These are phyloP conservation scores for Talaromyces proteolyticus DNA, from an alignment of 495 filamentous ascomycete species.

Conservation along the genomic window DNA sequence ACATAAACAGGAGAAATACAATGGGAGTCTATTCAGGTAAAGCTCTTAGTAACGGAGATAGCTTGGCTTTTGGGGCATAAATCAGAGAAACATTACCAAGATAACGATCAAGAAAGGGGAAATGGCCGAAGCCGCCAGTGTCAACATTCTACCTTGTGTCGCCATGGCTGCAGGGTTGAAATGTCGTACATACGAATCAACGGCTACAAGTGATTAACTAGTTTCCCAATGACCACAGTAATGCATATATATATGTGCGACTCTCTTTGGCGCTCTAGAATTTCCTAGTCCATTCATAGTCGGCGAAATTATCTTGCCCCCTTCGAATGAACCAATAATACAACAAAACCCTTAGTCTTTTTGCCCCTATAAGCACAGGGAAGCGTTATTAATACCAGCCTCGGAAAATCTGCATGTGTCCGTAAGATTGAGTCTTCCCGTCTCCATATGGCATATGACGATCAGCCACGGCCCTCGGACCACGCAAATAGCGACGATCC, in stretches of 20 bases:
- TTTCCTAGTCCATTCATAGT: neutral
- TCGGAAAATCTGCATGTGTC: neutral
- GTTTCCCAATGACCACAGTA: too few relatives aligned
- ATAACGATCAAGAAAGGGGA: neutral
- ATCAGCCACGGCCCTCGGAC: neutral
- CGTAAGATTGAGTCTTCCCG: neutral
- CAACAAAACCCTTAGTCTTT: too few relatives aligned
- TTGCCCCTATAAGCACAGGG: too few relatives aligned
- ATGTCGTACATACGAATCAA: neutral
- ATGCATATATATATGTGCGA: too few relatives aligned
- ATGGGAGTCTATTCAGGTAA: conserved; percentile 9
- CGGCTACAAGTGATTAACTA: too few relatives aligned
- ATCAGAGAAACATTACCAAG: neutral
- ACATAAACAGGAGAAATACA: conserved; percentile 10
- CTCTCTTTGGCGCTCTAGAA: too few relatives aligned
- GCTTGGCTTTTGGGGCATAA: neutral
- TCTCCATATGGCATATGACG: neutral
- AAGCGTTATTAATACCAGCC: neutral
- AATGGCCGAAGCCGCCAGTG: neutral
- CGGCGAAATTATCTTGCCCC: neutral
- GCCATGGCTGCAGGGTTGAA: neutral
- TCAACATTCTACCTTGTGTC: neutral
- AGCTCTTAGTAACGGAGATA: neutral
- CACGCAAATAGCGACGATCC: too few relatives aligned
- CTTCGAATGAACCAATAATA: too few relatives aligned